These are phyloP conservation scores for Colletotrichum incanum DNA, from an alignment of 2,329 filamentous ascomycete species.

Conservation along the genomic window DNA sequence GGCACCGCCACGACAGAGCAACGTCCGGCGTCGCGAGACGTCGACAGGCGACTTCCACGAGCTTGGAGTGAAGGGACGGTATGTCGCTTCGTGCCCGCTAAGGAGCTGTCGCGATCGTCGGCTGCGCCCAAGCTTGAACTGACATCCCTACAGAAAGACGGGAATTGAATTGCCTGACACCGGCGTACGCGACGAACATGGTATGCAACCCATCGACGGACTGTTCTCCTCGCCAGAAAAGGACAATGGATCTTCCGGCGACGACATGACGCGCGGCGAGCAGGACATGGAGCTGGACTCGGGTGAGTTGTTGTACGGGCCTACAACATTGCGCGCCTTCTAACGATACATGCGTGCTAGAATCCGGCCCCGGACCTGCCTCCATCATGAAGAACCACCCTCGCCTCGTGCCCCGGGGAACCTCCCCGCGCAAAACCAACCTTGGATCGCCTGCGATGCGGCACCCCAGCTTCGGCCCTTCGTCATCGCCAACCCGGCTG, in stretches of 20 bases:
- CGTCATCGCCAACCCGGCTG: slow-evolving; percentile 65
- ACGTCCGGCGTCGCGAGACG: slow-evolving; percentile 51
- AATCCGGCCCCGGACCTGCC: slow-evolving; percentile 67
- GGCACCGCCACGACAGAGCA: slow-evolving; percentile 38
- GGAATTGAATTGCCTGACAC: slow-evolving; percentile 85
- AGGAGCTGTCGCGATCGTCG: background rate
- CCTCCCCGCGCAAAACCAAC: slow-evolving; percentile 76
- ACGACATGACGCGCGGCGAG: slow-evolving; percentile 54
- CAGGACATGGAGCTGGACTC: slow-evolving; percentile 69
- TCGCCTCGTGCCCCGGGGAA: slow-evolving; percentile 42
- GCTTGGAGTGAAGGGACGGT: slow-evolving; percentile 67
- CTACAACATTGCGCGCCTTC: slow-evolving; percentile 16
- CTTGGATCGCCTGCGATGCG: slow-evolving; percentile 74
- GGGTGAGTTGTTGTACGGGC: slow-evolving; percentile 55
- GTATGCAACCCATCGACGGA: slow-evolving; percentile 88
- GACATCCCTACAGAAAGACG: slow-evolving; percentile 79
- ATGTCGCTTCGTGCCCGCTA: slow-evolving; percentile 43
- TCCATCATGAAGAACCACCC: slow-evolving; percentile 66
- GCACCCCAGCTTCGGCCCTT: slow-evolving; percentile 70
- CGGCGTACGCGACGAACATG: slow-evolving; percentile 89
- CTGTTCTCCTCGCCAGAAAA: slow-evolving; percentile 92
- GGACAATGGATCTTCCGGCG: slow-evolving; percentile 45
- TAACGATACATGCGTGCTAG: slow-evolving; percentile 53
- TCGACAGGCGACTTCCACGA: slow-evolving; percentile 59
- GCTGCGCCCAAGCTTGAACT: background rate